phyloP scores from a whole-genome alignment of 2,329 filamentous ascomycete genomes.

The Boeremia exigua region DNA sequence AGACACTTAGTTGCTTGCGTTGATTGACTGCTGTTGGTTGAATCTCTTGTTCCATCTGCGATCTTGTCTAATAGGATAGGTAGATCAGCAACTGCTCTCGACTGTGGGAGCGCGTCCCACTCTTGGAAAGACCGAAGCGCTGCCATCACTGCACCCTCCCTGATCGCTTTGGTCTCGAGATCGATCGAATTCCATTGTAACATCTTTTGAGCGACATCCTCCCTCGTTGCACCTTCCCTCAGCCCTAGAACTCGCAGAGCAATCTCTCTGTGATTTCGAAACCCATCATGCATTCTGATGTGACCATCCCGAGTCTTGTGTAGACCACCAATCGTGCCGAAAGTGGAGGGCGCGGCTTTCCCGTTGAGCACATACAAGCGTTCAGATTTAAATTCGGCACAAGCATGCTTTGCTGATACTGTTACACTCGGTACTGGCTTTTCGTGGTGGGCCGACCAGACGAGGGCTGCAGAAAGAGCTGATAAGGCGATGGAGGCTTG shows the following conservation, averaged over 20 bases:
- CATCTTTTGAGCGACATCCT: constrained; percentile 50
- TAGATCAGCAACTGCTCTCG: constrained; percentile 51
- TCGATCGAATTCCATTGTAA: constrained; percentile 53
- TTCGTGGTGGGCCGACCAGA: constrained; percentile 48
- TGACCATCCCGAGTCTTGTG: constrained; percentile 60
- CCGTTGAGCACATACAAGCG: constrained; percentile 55
- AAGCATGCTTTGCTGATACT: constrained; percentile 56
- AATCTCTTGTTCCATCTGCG: constrained; percentile 16
- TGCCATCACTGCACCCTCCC: constrained; percentile 54
- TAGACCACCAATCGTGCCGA: constrained; percentile 58
- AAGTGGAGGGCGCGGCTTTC: constrained; percentile 40
- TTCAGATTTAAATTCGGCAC: constrained; percentile 62
- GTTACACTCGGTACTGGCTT: constrained; percentile 46
- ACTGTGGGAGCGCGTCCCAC: constrained; percentile 60
- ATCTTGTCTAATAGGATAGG: constrained; percentile 56
- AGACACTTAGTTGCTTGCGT: constrained; percentile 41
- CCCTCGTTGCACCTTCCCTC: constrained; percentile 37
- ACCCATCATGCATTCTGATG: constrained; percentile 62
- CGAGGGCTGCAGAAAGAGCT: constrained; percentile 57
- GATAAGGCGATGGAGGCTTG: constrained; percentile 61
- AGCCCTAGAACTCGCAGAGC: constrained; percentile 55
- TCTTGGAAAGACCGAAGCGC: constrained; percentile 58
- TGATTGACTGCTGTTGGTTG: neutral
- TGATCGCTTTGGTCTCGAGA: constrained; percentile 55
- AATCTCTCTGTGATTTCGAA: constrained; percentile 58